Percentiles rank a stretch among this genome's conserved stretches.
These are phyloP conservation scores for Collybia sordida DNA, from an alignment of 768 basidiomycete species.

Conservation along the genomic window DNA sequence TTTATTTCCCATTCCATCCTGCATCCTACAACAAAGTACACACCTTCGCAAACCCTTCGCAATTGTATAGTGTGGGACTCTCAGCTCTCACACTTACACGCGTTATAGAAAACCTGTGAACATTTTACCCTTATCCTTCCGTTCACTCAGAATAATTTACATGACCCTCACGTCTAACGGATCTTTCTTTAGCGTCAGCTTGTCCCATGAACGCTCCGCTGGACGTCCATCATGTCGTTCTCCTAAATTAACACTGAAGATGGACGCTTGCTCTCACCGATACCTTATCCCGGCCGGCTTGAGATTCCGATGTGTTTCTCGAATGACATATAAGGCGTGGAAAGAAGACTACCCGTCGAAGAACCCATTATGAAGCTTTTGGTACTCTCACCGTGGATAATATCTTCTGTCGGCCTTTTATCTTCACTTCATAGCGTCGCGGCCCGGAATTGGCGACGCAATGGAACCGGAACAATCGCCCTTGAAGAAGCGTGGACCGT, in stretches of 20 bases:
- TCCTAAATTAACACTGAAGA: too few species aligned
- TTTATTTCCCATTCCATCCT: too few species aligned
- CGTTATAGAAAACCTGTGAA: too few species aligned
- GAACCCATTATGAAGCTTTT: neutral
- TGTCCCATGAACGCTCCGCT: neutral
- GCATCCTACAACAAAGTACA: too few species aligned
- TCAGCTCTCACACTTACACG: too few species aligned
- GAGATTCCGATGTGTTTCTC: too few species aligned
- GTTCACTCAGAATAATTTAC: neutral
- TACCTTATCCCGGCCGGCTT: neutral
- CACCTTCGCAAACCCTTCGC: too few species aligned
- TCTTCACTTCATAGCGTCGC: neutral
- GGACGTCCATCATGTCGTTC: neutral
- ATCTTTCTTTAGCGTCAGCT: neutral
- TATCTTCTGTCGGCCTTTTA: neutral
- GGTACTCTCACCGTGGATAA: neutral
- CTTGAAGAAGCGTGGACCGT: constrained; percentile 42
- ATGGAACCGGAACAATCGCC: constrained; percentile 34
- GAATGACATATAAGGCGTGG: too few species aligned
- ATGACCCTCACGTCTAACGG: neutral
- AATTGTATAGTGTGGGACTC: too few species aligned
- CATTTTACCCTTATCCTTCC: too few species aligned
- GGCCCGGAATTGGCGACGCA: constrained; percentile 27
- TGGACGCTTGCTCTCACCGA: constrained; percentile 2
- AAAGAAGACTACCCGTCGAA: too few species aligned